These are phyloP conservation scores for Pharus latifolius DNA, from an alignment of 176 grass and related monocot genomes.

Conservation along the genomic window DNA sequence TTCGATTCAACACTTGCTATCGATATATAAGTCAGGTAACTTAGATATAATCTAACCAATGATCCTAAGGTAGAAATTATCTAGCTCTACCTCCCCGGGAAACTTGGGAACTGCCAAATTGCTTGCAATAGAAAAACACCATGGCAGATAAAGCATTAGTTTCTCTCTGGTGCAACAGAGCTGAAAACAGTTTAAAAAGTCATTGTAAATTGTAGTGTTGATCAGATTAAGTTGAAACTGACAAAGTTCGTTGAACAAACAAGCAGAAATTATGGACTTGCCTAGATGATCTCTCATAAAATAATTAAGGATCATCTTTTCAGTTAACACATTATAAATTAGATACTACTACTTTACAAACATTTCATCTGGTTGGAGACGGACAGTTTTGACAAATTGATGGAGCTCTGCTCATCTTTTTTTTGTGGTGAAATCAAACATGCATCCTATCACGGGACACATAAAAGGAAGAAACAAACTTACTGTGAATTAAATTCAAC, in stretches of 20 bases:
- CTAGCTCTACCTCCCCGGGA: too few species aligned
- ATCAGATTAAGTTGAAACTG: not conserved
- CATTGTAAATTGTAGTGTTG: too few species aligned
- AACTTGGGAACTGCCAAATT: too few species aligned
- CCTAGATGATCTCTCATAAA: not conserved
- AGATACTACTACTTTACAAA: not conserved
- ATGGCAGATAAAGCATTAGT: too few species aligned
- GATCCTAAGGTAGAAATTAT: too few species aligned
- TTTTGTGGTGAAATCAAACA: not conserved
- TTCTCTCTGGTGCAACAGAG: too few species aligned
- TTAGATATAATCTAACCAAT: too few species aligned
- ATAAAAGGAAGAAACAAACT: not conserved
- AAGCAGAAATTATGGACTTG: not conserved
- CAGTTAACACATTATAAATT: not conserved
- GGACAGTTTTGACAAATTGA: not conserved
- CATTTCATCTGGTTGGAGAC: not conserved
- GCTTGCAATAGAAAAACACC: too few species aligned
- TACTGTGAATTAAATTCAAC: too few species aligned
- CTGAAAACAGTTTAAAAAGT: too few species aligned
- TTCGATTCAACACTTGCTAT: too few species aligned
- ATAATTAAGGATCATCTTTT: not conserved
- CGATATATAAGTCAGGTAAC: too few species aligned
- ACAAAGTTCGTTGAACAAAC: not conserved
- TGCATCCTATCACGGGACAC: not conserved
- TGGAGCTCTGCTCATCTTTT: not conserved